phyloP scores from a whole-genome alignment of 2,329 filamentous ascomycete genomes.

The Rugonectria rugulosa region DNA sequence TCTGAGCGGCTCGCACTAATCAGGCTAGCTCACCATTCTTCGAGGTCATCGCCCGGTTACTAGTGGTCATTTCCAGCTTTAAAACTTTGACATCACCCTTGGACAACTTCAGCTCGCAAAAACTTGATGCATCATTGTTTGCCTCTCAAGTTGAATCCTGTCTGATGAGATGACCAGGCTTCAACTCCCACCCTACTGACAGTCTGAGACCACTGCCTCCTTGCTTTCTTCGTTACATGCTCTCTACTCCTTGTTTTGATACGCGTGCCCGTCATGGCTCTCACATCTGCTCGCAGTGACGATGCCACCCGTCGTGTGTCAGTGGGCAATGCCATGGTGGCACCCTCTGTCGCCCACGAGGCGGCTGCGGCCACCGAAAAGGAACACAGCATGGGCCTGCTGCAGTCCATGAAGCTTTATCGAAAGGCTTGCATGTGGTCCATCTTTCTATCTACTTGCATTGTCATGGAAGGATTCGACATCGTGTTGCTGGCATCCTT shows the following conservation, averaged over 20 bases:
- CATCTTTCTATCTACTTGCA: conserved; percentile 46
- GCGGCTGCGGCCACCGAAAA: conserved; percentile 41
- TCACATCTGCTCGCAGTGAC: conserved; percentile 8
- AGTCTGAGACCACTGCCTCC: conserved; percentile 1
- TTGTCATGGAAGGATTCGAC: conserved; percentile 54
- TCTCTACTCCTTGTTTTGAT: neutral
- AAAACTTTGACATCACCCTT: neutral
- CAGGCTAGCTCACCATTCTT: conserved; percentile 5
- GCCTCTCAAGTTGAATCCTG: neutral
- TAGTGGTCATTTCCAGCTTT: too few species aligned
- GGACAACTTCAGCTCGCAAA: neutral
- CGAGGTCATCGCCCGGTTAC: neutral
- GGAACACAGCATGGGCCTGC: conserved; percentile 44
- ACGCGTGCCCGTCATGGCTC: conserved; percentile 23
- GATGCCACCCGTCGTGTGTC: conserved; percentile 20
- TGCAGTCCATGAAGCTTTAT: conserved; percentile 50
- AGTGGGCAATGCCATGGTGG: conserved; percentile 18
- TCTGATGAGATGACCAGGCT: neutral
- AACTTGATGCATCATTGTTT: conserved; percentile 3
- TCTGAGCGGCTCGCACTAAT: neutral
- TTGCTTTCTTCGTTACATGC: neutral
- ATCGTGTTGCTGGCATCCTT: conserved; percentile 49
- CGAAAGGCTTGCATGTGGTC: conserved; percentile 48
- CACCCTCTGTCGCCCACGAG: conserved; percentile 30
- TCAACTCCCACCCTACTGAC: neutral